phyloP scores from a whole-genome alignment of 2,329 filamentous ascomycete genomes.

The Tolypocladium album region DNA sequence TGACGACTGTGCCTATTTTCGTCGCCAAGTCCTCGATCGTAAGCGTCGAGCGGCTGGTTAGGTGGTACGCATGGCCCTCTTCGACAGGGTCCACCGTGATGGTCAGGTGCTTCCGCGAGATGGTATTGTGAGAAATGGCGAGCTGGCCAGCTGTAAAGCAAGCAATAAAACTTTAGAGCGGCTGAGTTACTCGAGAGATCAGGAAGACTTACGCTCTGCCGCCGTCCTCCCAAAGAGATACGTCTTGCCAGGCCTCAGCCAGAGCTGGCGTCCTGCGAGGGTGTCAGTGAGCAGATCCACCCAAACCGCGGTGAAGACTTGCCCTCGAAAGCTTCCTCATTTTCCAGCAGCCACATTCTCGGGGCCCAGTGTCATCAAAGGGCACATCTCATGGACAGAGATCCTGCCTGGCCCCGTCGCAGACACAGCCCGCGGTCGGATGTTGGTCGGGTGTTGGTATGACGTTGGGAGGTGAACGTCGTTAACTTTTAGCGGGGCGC shows the following conservation, averaged over 20 bases:
- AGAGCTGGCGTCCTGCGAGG: constrained; percentile 44
- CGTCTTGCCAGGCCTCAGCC: constrained; percentile 76
- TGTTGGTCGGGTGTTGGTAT: not conserved
- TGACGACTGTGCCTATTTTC: constrained; percentile 71
- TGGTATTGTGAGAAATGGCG: constrained; percentile 66
- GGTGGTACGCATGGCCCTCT: constrained; percentile 53
- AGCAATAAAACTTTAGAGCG: not conserved
- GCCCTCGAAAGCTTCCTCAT: constrained; percentile 41
- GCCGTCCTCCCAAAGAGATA: constrained; percentile 78
- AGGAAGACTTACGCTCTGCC: constrained; percentile 41
- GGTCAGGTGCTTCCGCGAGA: constrained; percentile 81
- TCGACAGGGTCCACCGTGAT: constrained; percentile 59
- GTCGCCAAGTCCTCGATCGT: constrained; percentile 71
- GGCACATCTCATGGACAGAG: not conserved
- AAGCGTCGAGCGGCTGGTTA: constrained; percentile 56
- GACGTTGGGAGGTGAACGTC: not conserved
- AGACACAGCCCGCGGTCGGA: not conserved
- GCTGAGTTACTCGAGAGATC: not conserved
- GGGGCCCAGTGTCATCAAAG: not conserved
- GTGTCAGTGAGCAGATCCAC: not conserved
- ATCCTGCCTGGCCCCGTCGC: not conserved
- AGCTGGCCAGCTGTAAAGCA: constrained; percentile 45
- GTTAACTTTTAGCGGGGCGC: not conserved
- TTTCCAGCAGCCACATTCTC: constrained; percentile 56
- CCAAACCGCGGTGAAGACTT: constrained; percentile 3